Base-by-base conservation (phyloP, 2,329 filamentous ascomycete species). In the Thermoascus crustaceus region DNA sequence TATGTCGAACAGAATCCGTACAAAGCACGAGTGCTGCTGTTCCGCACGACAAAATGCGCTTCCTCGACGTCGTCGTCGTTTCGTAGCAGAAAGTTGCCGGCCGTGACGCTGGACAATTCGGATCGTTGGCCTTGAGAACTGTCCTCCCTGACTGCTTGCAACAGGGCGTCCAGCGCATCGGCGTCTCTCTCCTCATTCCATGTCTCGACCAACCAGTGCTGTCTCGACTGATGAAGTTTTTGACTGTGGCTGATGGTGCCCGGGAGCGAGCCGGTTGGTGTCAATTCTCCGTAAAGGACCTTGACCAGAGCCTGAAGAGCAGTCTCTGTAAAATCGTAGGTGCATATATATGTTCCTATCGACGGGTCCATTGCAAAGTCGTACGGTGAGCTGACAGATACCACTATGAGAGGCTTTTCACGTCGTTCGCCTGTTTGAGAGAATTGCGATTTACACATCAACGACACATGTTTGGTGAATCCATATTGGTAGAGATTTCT, bases 1-100 rank as follows among this genome's bases (percentile, higher is more conserved):
- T 94, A 95, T 0, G 87, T 94, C 0, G 87, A 82, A 52, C 84
- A 89, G 59, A 95, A 96, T 2, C 88, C 88, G 53, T 94, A 95
- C 0, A 96, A 65, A 0, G 85, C 85, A 43, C 86, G 82, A 0
- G 88, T 96, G 57, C 84, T 94, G 63, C 85, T 93, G 56, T 95
- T 96, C 13, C 88, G 77, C 20, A 96, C 88, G 6, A 95, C 87
- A 53, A 89, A 94, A 57, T 96, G 88, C 0, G 79, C 69, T 59
- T 94, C n/a, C n/a, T n/a, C 86, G 37, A 84, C 76, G 18, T 94
- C 73, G 30, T 80, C 75, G 1, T 75, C 68, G 47, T 79, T 78
- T 44, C 72, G 75, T 2, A 94, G 66, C 38, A 87, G 75, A 55
- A 96, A 94, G 1, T 83, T 83, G 30, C 75, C 75, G 1, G 85